Conservation (phyloP, 352 stramenopile genomes). For the Pythium dissimile region DNA sequence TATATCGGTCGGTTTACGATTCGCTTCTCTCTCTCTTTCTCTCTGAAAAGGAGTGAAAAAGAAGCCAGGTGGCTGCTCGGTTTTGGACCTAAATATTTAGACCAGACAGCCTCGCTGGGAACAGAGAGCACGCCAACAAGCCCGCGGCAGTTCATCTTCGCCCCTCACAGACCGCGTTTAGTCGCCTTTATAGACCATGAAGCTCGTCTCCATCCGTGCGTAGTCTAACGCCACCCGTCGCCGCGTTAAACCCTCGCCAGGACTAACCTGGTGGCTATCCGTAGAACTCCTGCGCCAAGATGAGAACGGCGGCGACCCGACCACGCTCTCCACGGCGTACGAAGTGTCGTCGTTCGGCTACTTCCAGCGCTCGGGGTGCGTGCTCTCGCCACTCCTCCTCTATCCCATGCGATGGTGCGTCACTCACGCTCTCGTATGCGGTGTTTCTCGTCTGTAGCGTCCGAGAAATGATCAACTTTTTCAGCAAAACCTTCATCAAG, state of each 20-base stretch:
- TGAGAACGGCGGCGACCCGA: constrained; percentile 50
- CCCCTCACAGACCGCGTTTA: neutral
- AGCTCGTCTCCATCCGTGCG: constrained; percentile 84
- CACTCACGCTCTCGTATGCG: constrained; percentile 2
- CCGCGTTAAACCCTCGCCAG: neutral
- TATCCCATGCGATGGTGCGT: neutral
- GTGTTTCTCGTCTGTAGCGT: constrained; percentile 49
- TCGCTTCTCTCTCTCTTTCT: neutral
- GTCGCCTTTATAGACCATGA: constrained; percentile 38
- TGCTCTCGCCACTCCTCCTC: neutral
- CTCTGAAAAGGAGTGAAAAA: neutral
- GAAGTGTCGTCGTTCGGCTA: constrained; percentile 84
- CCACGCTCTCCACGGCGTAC: constrained; percentile 62
- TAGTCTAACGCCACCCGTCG: neutral
- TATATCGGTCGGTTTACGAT: constrained; percentile 19
- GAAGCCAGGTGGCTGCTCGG: constrained; percentile 19
- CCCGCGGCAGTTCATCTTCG: neutral
- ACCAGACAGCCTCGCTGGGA: too few species aligned
- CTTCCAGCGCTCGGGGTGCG: constrained; percentile 82
- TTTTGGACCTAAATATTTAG: constrained; percentile 9
- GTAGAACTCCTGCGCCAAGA: constrained; percentile 71
- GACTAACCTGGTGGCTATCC: constrained; percentile 9
- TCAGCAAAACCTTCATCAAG: constrained; percentile 99
- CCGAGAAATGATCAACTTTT: constrained; percentile 99
- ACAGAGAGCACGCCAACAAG: neutral